Evolutionary conservation across 2,329 filamentous ascomycete genomes (phyloP).

Genomic region (Aspergillus fructus): DNA sequence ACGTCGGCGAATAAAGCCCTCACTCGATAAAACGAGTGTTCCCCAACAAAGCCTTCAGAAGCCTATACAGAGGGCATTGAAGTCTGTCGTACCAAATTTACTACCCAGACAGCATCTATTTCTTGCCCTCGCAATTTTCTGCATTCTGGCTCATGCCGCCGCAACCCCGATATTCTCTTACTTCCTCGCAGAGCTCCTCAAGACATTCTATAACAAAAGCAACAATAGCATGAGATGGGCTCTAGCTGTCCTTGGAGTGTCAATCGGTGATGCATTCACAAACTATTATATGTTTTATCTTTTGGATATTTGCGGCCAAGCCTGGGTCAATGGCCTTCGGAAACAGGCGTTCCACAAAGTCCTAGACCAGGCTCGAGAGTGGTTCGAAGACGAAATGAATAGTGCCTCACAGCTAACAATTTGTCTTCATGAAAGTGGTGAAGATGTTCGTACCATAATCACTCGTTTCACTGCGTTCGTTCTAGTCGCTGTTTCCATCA

Average conservation of each 20-base stretch:
- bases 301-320: conserved; percentile 69
- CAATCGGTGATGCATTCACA: conserved; percentile 63
- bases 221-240: conserved; percentile 64
- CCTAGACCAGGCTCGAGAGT: conserved; percentile 71
- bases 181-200: conserved; percentile 70
- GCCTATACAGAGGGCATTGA: conserved; percentile 56
- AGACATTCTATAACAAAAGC: conserved; percentile 62
- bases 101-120: conserved; percentile 50
- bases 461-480: conserved; percentile 73
- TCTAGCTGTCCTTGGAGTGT: conserved; percentile 66
- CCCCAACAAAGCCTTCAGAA: neutral
- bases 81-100: conserved; percentile 70
- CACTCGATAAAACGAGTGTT: neutral
- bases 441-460: conserved; percentile 83
- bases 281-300: conserved; percentile 68
- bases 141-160: conserved; percentile 63
- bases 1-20: neutral
- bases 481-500: conserved; percentile 66
- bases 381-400: conserved; percentile 73
- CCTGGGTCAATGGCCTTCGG: conserved; percentile 74
- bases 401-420: conserved; percentile 64
- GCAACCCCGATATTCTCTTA: conserved; percentile 74
- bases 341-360: conserved; percentile 66
- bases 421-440: conserved; percentile 75
- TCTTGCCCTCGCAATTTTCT: conserved; percentile 61